Base-by-base conservation (phyloP, 2,329 filamentous ascomycete species). In the Aulographum hederae region DNA sequence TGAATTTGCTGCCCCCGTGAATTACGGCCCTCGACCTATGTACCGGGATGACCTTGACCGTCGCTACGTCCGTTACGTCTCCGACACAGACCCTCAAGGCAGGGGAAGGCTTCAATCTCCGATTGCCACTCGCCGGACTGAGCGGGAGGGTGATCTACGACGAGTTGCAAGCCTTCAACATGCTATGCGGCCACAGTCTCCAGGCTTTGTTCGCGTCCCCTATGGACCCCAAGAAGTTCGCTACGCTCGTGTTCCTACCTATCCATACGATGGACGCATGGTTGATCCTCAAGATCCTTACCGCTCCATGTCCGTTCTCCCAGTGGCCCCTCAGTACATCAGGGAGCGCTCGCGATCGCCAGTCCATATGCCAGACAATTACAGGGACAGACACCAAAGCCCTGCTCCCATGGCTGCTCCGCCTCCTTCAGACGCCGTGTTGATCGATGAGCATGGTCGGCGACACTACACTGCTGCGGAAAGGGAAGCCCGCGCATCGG, bases 101-200 rank as follows among this genome's bases (percentile, higher is more conserved):
- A 26, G 19, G 10, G 29, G 25, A 6, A 10, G 29, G 8, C 10
- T 31, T 15, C 11, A 6, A 21, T 31, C 29, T 8, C 29, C 14
- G 8, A 10, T 17, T 8, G 8, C 17, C 6, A 14, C 15, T 8
- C 10, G 15, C 11, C 18, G 40, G 12, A 15, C 35, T 5, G 30
- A 32, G 10, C 32, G 55, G 18, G 58, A 61, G 26, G 57, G 58
- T 27, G 57, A 62, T 37, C 42, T 63, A 30, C 53, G 60, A 32
- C 49, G 60, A 38, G 55, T 63, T 12, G 57, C 58, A 16, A 62
- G 57, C 36, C 43, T 60, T 37, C 57, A 61, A 36, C 53, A 57
- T 40, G 48, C 52, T 32, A 47, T 55, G 32, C 52, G 57, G 38
- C 46, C 55, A 5, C 56, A 60, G 27, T 50, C 49, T 6, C 29